Conservation (phyloP, 768 basidiomycete species). For the Calvatia gigantea region DNA sequence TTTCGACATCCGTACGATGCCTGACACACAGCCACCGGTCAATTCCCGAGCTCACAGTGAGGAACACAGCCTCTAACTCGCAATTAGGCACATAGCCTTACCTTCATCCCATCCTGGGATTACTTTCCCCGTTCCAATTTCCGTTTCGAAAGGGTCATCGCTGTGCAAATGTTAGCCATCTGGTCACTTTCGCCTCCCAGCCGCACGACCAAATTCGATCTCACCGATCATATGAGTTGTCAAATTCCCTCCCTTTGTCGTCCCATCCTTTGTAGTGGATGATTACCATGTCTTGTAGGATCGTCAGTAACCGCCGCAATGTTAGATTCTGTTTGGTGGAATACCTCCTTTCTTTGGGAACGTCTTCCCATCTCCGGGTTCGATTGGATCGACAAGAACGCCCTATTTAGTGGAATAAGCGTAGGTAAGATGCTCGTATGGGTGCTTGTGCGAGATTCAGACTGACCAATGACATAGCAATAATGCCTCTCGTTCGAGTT, state of each 20-base stretch:
- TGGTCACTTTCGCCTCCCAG: not conserved
- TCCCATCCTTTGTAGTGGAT: constrained; percentile 84
- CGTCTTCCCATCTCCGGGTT: constrained; percentile 53
- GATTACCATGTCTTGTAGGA: constrained; percentile 52
- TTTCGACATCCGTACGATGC: constrained; percentile 70
- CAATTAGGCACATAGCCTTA: constrained; percentile 25
- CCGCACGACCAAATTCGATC: constrained; percentile 15
- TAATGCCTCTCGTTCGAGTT: not conserved
- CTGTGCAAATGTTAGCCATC: constrained; percentile 30
- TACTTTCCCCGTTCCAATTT: constrained; percentile 79
- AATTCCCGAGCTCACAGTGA: not conserved
- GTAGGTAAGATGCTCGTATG: not conserved
- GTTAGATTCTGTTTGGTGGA: not conserved
- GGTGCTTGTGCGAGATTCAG: not conserved
- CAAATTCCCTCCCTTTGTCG: constrained; percentile 57
- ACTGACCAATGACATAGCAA: not conserved
- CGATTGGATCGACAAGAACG: constrained; percentile 57
- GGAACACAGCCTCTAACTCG: not conserved
- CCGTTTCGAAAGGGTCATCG: constrained; percentile 55
- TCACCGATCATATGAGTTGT: constrained; percentile 75
- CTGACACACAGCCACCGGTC: constrained; percentile 33
- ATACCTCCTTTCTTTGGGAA: constrained; percentile 72
- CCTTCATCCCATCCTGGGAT: constrained; percentile 93
- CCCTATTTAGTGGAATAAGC: constrained; percentile 40
- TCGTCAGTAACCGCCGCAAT: not conserved